Base-by-base conservation (phyloP, 2,329 filamentous ascomycete species). In the Elsinoe perseae region DNA sequence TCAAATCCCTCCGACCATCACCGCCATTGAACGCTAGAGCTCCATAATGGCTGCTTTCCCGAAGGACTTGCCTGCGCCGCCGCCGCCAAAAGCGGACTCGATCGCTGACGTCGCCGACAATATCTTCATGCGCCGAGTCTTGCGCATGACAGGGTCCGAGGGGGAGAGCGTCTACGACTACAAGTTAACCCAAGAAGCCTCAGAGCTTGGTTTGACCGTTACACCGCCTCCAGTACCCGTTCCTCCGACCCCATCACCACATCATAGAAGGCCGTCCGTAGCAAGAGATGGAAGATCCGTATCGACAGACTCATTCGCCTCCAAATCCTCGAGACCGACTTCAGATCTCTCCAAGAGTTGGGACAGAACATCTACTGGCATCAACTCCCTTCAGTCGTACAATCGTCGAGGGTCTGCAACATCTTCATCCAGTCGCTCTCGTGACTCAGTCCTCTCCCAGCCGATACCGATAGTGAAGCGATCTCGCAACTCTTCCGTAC, bases 391-490 rank as follows among this genome's bases (percentile, higher is more conserved):
- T 27, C 50, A 34, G 12, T 44, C 53, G 10, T 56, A 42, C 23
- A 44, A 43, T 27, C 21, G 52, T n/a, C 48, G 56, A 20, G 60
- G 58, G 8, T 66, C 62, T 10, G 58, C 60, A 50, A 58, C 63
- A 12, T 66, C 67, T 9, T 59, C 67, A 7, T 69, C 64, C 3
- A 64, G 68, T 50, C 64, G 62, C 44, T 67, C 70, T 55, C 69
- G 69, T 53, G 68, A 69, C 57, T 62, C 62, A 4, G 66, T 68
- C 56, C 56, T 70, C 18, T 60, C 63, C 12, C 61, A 64, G 21
- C 63, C 65, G 4, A 59, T 7, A 58, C 63, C 25, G 63, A 61
- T 16, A 58, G 63, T 18, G 64, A 66, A 18, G 58, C 61, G 14
- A 58, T 63, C 3, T 65, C 66, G 21, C 66, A 66, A 12, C 63